Conservation (phyloP, 106 monocot genomes). For the Vanilla planifolia region DNA sequence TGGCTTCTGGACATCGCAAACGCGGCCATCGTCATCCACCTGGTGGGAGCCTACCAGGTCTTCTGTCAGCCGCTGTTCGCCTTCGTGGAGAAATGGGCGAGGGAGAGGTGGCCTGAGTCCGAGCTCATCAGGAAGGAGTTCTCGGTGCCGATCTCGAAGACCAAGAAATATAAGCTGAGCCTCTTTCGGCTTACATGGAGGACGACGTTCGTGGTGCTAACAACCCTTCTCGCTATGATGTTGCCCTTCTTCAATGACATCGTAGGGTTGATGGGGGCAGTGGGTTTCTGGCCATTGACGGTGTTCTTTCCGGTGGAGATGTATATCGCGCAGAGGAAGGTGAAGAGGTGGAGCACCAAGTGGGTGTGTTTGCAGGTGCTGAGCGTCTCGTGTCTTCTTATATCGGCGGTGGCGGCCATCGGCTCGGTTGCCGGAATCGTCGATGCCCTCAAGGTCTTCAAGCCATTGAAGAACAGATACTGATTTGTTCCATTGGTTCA, state of each 20-base stretch:
- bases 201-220: constrained; percentile 40
- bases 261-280: constrained; percentile 62
- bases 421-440: constrained; percentile 58
- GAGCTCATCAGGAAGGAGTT: constrained; percentile 26
- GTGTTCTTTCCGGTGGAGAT: constrained; percentile 82
- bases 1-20: constrained; percentile 23
- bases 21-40: constrained; percentile 39
- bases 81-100: constrained; percentile 45
- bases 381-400: constrained; percentile 48
- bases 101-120: constrained; percentile 22
- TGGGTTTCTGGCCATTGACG: constrained; percentile 78
- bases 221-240: constrained; percentile 68
- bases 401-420: constrained; percentile 43
- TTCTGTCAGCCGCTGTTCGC: constrained; percentile 46
- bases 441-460: constrained; percentile 51
- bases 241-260: constrained; percentile 88
- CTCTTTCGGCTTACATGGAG: constrained; percentile 58
- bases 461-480: constrained; percentile 49
- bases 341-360: constrained; percentile 46
- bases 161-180: constrained; percentile 28
- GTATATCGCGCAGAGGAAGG: constrained; percentile 60
- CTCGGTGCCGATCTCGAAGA: neutral
- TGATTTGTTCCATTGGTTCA: too few species aligned
- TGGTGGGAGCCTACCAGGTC: constrained; percentile 44
- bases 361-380: constrained; percentile 71